Evolutionary conservation across 305 asterid genomes (phyloP), one percentile per base, ranked within the genome.

Genomic region (Solanum hybrid): DNA sequence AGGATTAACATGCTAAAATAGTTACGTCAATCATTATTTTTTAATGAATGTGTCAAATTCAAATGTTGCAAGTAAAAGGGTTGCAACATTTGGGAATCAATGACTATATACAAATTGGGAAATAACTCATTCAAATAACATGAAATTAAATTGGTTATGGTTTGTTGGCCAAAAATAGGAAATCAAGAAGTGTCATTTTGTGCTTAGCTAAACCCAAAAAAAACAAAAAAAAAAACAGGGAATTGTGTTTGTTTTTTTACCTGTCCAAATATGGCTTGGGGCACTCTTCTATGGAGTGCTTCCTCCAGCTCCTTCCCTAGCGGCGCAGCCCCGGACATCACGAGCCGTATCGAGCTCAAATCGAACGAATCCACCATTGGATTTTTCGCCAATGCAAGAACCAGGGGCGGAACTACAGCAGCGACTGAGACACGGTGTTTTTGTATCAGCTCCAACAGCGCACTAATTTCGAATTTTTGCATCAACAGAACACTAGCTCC

Each of bases 241-340:
- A 24, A 46, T 1, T 18, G 18, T 46, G 22, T 39, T 39, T 64
- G 12, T 37, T 40, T 26, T 31, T 67, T n/a, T 92, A 96, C 99
- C 99, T 96, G 99, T 28, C 98, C 99, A 4, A 96, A 93, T 35
- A 94, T 89, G 34, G 99, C 99, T 88, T 94, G 99, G 33, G 99
- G 98, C 91, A 96, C 67, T 6, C 97, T 94, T 89, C 89, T 87
- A 80, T 89, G 95, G 11, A 96, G 92, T 13, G 97, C 97, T 75
- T 89, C 92, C 79, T 95, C 99, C 84, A 96, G 93, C 88, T 95
- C 99, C 94, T 93, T 95, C 83, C 98, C 99, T 4, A 96, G 95
- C 91, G 99, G 98, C 40, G 99, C 99, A 12, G 99, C 99, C 69
- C 98, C 99, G 0, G 99, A 96, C 87, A 95, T 20, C 91, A 96